These are phyloP conservation scores for Symbiotaphrina buchneri DNA, from an alignment of 495 filamentous ascomycete genomes.

Conservation along the genomic window DNA sequence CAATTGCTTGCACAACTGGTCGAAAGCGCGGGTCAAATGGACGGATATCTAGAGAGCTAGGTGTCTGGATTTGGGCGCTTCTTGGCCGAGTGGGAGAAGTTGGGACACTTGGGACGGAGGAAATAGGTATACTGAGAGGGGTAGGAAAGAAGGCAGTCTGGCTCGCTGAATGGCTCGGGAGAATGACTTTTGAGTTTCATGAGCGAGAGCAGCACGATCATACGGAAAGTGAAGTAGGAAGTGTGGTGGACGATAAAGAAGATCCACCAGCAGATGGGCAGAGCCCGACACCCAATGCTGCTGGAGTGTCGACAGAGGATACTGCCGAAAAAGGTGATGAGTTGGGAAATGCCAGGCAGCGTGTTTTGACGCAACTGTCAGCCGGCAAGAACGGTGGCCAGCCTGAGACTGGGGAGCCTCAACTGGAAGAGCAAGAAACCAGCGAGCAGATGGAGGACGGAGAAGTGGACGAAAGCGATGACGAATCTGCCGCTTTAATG, in stretches of 20 bases:
- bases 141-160: conserved; percentile 5
- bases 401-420: conserved; percentile 1
- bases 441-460: conserved; percentile 2
- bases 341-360: neutral
- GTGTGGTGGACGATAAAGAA: conserved; percentile 5
- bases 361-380: too few species aligned
- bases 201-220: conserved; percentile 7
- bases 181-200: neutral
- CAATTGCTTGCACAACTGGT: too few species aligned
- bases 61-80: conserved; percentile 45
- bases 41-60: too few species aligned
- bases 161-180: conserved; percentile 7
- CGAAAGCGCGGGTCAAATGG: too few species aligned
- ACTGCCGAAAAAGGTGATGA: neutral
- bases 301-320: neutral
- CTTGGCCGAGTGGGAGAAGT: conserved; percentile 30
- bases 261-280: conserved; percentile 4
- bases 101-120: conserved; percentile 30
- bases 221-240: conserved; percentile 6
- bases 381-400: neutral
- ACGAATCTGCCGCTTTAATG: conserved; percentile 6
- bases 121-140: conserved; percentile 18
- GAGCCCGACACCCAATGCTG: neutral
- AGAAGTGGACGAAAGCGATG: conserved; percentile 7
- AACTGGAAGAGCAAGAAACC: conserved; percentile 3